phyloP scores from a whole-genome alignment of 306 rosid species.

The Carpinus viminea region DNA sequence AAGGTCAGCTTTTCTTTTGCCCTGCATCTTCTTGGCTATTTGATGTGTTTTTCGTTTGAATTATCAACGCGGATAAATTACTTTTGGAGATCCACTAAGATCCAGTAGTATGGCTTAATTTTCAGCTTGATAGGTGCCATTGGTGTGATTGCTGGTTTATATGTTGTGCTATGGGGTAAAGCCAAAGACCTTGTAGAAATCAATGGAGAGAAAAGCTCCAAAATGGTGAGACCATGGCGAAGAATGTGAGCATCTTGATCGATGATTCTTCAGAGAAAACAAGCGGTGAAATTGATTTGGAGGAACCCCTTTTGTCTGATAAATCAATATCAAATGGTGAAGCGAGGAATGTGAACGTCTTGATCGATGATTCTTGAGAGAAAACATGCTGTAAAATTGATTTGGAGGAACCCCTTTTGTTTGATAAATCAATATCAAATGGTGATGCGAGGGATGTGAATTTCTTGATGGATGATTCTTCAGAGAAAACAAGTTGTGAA shows the following conservation, averaged over 20 bases:
- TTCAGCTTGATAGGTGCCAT: conserved; percentile 46
- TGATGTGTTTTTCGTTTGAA: not conserved
- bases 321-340: conserved; percentile 1
- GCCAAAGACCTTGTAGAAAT: conserved; percentile 28
- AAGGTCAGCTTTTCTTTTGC: conserved; percentile 18
- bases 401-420: not conserved
- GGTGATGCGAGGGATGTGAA: no score
- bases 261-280: conserved; percentile 1
- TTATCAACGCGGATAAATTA: not conserved
- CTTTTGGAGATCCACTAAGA: not conserved
- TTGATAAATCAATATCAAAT: no score
- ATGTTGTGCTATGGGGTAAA: conserved; percentile 65
- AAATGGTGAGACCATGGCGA: conserved; percentile 4
- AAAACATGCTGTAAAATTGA: no score
- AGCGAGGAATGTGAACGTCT: no score
- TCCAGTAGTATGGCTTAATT: not conserved
- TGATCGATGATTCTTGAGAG: no score
- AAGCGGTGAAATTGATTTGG: conserved; percentile 39
- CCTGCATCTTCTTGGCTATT: not conserved
- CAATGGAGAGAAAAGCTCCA: conserved; percentile 29
- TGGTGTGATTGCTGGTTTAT: conserved; percentile 54
- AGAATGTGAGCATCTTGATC: not conserved
- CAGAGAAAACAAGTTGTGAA: no score
- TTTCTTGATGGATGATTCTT: no score
- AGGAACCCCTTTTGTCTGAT: conserved; percentile 47